Conservation (phyloP, 352 stramenopile genomes). For the Phytophthora melonis region DNA sequence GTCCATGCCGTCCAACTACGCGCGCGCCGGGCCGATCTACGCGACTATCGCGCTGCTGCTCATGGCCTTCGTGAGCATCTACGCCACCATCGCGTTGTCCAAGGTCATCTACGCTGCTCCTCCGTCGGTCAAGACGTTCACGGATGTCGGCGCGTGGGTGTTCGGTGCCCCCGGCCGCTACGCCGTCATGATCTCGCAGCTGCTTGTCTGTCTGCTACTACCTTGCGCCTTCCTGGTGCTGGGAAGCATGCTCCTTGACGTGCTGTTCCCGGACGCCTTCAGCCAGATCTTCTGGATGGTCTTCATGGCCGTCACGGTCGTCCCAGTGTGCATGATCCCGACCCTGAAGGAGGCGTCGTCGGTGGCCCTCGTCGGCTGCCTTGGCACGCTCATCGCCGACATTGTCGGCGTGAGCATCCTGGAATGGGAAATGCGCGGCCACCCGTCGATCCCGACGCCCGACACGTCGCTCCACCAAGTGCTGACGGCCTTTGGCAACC, state of each 20-base stretch:
- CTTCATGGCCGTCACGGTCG: conserved; percentile 48
- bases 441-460: conserved; percentile 38
- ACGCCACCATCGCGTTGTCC: conserved; percentile 54
- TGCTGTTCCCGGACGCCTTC: conserved; percentile 62
- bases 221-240: conserved; percentile 64
- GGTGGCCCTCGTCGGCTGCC: conserved; percentile 37
- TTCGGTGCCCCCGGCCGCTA: conserved; percentile 54
- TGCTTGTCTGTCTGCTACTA: conserved; percentile 57
- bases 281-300: conserved; percentile 49
- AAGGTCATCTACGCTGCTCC: conserved; percentile 53
- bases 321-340: conserved; percentile 45
- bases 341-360: conserved; percentile 41
- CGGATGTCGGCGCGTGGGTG: conserved; percentile 54
- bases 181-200: conserved; percentile 50
- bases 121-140: conserved; percentile 51
- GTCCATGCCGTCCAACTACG: conserved; percentile 75
- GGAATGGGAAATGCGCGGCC: conserved; percentile 43
- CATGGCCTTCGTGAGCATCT: conserved; percentile 76
- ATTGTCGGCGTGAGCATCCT: conserved; percentile 42
- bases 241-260: conserved; percentile 53
- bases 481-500: conserved; percentile 40
- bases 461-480: conserved; percentile 44
- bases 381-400: conserved; percentile 43
- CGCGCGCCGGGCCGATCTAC: conserved; percentile 55
- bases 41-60: conserved; percentile 60